Conservation (phyloP, 495 filamentous ascomycete species). For the Podospora pseudoanserina region DNA sequence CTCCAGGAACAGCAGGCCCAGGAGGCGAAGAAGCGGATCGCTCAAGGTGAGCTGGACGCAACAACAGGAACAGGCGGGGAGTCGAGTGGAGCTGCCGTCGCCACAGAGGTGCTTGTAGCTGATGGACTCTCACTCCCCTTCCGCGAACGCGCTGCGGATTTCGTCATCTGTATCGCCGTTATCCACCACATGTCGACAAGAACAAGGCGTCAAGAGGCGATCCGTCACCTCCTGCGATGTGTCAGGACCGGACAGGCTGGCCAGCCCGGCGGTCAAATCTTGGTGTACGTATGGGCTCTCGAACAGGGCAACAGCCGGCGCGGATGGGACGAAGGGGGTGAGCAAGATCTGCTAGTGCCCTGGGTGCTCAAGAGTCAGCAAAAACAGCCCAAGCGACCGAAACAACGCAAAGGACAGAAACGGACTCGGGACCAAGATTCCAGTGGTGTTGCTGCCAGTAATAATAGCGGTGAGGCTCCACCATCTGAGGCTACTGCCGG, state of each 20-base stretch:
- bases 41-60: constrained; percentile 7
- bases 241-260: constrained; percentile 46
- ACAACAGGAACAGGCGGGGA: constrained; percentile 16
- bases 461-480: constrained; percentile 25
- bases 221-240: constrained; percentile 66
- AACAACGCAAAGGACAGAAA: constrained; percentile 15
- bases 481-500: constrained; percentile 9
- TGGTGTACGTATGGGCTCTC: constrained; percentile 95
- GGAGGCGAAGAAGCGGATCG: constrained; percentile 3
- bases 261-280: constrained; percentile 54
- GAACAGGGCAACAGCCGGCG: constrained; percentile 86
- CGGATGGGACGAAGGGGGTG: constrained; percentile 83
- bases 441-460: constrained; percentile 16
- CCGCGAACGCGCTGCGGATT: constrained; percentile 72
- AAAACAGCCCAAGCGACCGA: constrained; percentile 17
- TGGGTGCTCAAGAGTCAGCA: constrained; percentile 67
- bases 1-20: constrained; percentile 16
- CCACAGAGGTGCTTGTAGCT: constrained; percentile 58
- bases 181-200: constrained; percentile 91
- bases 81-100: constrained; percentile 13
- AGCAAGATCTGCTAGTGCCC: constrained; percentile 93
- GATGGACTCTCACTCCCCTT: constrained; percentile 68
- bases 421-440: constrained; percentile 12
- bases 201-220: constrained; percentile 66
- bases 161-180: constrained; percentile 92